Conservation (phyloP, 2,329 filamentous ascomycete genomes). For the Tolypocladium guangdongense region DNA sequence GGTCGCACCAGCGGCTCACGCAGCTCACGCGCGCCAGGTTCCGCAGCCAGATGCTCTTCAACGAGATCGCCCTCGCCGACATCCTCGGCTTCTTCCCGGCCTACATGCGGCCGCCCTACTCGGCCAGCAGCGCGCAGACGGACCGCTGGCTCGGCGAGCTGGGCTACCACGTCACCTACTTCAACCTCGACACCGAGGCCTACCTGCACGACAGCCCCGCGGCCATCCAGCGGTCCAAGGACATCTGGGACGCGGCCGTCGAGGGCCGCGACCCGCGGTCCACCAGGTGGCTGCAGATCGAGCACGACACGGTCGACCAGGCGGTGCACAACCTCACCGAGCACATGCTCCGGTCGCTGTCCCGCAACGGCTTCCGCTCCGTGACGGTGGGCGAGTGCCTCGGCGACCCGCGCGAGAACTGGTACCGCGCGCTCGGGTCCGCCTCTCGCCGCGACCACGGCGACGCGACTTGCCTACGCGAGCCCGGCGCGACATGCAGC, state of each 20-base stretch:
- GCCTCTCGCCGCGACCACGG: too few relatives aligned
- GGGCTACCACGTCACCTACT: constrained; percentile 49
- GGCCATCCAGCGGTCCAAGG: constrained; percentile 34
- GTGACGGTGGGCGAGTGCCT: constrained; percentile 43
- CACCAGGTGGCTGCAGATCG: constrained; percentile 38
- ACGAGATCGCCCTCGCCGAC: constrained; percentile 31
- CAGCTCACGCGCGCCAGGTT: constrained; percentile 20
- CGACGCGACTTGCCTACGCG: too few relatives aligned
- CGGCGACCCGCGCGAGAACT: constrained; percentile 37
- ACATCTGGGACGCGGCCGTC: constrained; percentile 23
- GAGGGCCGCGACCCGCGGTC: constrained; percentile 17
- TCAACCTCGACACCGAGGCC: constrained; percentile 50
- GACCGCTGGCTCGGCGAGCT: constrained; percentile 29
- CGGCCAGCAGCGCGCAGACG: constrained; percentile 28
- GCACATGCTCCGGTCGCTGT: constrained; percentile 30
- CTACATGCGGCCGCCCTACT: constrained; percentile 35
- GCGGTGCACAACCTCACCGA: constrained; percentile 30
- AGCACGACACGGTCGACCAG: constrained; percentile 38
- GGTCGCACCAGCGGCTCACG: constrained; percentile 33
- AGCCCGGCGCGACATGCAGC: constrained; percentile 12
- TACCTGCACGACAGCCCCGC: constrained; percentile 41
- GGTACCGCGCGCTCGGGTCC: constrained; percentile 29
- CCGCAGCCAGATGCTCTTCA: constrained; percentile 28
- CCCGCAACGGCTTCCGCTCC: constrained; percentile 27
- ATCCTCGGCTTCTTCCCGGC: constrained; percentile 29